Evolutionary conservation across 1,284 basidiomycete species (phyloP).

Genomic region (Apiotrichum akiyoshidainum): DNA sequence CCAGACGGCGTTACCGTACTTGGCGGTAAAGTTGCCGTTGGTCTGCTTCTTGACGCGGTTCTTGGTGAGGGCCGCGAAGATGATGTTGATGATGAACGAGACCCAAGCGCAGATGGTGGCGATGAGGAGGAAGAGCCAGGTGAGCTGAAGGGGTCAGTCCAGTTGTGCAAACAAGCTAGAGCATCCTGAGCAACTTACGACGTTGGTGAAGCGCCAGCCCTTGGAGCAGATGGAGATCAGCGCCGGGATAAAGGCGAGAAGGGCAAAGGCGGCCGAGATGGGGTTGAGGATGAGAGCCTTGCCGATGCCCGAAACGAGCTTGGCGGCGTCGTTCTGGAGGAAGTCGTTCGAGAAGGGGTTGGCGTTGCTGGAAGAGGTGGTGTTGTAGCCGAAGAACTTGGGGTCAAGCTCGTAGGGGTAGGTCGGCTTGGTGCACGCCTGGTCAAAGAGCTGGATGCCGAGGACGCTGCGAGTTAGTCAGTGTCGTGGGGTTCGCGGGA

Average conservation of each 20-base stretch:
- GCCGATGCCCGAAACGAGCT: conserved; percentile 4
- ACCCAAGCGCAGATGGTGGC: conserved; percentile 9
- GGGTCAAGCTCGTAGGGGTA: conserved; percentile 10
- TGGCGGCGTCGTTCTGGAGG: conserved; percentile 3
- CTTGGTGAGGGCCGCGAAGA: conserved; percentile 8
- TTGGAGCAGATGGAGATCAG: conserved; percentile 11
- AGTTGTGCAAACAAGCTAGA: not conserved
- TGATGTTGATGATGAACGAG: conserved; percentile 12
- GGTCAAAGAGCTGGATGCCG: conserved; percentile 8
- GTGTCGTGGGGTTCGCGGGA: too few species aligned
- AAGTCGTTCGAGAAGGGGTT: conserved; percentile 9
- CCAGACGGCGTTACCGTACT: conserved; percentile 12
- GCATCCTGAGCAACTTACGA: not conserved
- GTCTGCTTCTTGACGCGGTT: conserved; percentile 7
- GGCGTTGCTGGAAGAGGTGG: not conserved
- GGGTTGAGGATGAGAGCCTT: conserved; percentile 15
- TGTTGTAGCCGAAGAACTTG: conserved; percentile 11
- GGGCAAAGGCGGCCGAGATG: conserved; percentile 9
- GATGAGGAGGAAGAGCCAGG: conserved; percentile 10
- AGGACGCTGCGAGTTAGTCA: conserved; percentile 1
- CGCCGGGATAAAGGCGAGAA: conserved; percentile 11
- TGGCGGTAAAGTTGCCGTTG: conserved; percentile 5
- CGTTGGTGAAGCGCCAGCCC: conserved; percentile 6
- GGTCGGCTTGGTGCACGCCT: conserved; percentile 6
- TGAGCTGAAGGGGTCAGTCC: not conserved